Conservation (phyloP, 352 stramenopile genomes). For the Poterioochromonas sp. region DNA sequence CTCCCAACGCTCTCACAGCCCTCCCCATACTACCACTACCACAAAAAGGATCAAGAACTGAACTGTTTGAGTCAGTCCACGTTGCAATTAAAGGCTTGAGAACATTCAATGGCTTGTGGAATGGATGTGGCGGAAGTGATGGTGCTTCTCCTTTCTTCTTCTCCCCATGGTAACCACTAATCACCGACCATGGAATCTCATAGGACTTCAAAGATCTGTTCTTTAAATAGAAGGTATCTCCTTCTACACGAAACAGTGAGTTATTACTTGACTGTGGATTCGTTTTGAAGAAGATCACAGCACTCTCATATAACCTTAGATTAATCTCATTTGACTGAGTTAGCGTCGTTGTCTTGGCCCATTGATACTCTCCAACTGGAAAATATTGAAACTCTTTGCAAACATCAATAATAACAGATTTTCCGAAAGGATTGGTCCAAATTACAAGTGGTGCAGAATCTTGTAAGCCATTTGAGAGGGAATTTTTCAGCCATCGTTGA, state of each 20-base stretch:
- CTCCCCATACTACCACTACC: neutral
- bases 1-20: neutral
- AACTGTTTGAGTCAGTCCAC: neutral
- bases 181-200: neutral
- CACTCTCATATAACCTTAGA: neutral
- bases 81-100: neutral
- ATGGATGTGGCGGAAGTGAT: neutral
- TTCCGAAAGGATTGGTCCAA: neutral
- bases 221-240: neutral
- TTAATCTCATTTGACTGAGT: neutral
- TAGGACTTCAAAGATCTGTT: too few species aligned
- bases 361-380: neutral
- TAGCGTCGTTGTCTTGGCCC: neutral
- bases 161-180: neutral
- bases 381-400: neutral
- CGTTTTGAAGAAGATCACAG: neutral
- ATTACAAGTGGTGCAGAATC: neutral
- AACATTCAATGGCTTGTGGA: neutral
- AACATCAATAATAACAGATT: neutral
- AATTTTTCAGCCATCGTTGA: neutral
- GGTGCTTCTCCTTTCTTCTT: neutral
- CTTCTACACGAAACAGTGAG: neutral
- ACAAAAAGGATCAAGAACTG: neutral
- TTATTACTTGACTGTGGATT: neutral
- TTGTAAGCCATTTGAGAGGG: neutral